Conservation (phyloP, 1,139 yeast species). For the Lodderomyces theae region DNA sequence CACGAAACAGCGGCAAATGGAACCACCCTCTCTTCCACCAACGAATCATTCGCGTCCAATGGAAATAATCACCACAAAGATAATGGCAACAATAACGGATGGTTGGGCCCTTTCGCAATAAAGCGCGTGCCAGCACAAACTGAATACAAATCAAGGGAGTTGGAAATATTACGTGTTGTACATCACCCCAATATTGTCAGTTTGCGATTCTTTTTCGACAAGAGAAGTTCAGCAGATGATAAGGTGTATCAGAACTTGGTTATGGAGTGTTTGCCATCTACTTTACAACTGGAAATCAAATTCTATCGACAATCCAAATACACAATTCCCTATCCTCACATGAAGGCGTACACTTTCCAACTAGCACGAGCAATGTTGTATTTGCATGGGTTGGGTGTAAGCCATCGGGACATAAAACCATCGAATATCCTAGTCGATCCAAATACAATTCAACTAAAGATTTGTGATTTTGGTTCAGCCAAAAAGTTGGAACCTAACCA, state of each 20-base stretch:
- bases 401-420: constrained; percentile 82
- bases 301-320: constrained; percentile 61
- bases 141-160: constrained; percentile 76
- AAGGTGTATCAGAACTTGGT: constrained; percentile 74
- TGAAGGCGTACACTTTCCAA: constrained; percentile 77
- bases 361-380: constrained; percentile 80
- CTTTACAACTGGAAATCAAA: constrained; percentile 70
- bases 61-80: constrained; percentile 2
- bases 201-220: constrained; percentile 64
- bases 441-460: constrained; percentile 58
- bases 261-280: constrained; percentile 83
- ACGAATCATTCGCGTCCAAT: not conserved
- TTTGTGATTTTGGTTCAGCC: constrained; percentile 83
- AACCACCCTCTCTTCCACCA: too few relatives aligned
- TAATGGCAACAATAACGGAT: constrained; percentile 22
- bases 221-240: constrained; percentile 57
- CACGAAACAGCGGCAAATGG: not conserved
- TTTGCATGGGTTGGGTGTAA: constrained; percentile 73
- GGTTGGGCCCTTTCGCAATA: constrained; percentile 81
- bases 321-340: constrained; percentile 68
- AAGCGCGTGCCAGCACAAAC: constrained; percentile 84
- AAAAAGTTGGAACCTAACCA: constrained; percentile 70
- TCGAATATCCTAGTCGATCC: constrained; percentile 77
- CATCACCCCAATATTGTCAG: constrained; percentile 76
- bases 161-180: constrained; percentile 69